Percentiles rank a stretch among this genome's conserved stretches.
Evolutionary conservation across 352 stramenopile genomes (phyloP).

Genomic region (Phytophthora kernoviae): DNA sequence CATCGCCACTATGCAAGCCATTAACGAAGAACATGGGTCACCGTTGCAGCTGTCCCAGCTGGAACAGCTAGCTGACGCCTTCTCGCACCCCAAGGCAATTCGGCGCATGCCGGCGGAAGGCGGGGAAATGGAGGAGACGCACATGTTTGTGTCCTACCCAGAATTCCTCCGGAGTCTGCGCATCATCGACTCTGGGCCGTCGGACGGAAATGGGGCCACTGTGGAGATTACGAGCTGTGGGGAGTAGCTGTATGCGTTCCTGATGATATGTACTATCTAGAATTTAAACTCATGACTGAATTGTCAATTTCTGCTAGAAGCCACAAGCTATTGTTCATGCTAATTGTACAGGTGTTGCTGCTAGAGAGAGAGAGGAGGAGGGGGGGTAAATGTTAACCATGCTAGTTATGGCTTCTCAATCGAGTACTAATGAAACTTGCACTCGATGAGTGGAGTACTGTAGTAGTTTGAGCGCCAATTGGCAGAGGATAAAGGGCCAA

Average conservation of each 20-base stretch:
- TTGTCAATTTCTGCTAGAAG: too few species aligned
- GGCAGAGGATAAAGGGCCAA: too few species aligned
- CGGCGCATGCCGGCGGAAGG: constrained; percentile 25
- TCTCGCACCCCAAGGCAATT: constrained; percentile 43
- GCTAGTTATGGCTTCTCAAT: too few species aligned
- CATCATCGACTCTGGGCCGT: constrained; percentile 55
- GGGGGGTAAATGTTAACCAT: too few species aligned
- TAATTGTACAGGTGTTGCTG: too few species aligned
- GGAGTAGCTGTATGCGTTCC: not conserved
- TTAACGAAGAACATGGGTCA: constrained; percentile 73
- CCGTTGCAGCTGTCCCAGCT: constrained; percentile 64
- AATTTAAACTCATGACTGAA: too few species aligned
- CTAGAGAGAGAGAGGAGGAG: too few species aligned
- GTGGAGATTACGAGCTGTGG: constrained; percentile 7
- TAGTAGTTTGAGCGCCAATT: too few species aligned
- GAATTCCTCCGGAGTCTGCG: constrained; percentile 74
- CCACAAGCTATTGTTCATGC: too few species aligned
- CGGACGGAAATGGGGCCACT: constrained; percentile 9
- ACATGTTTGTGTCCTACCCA: constrained; percentile 65
- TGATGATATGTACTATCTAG: too few species aligned
- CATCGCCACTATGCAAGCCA: constrained; percentile 71
- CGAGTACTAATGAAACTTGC: too few species aligned
- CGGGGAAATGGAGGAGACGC: constrained; percentile 32
- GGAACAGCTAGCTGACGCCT: constrained; percentile 70
- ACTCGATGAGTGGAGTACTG: too few species aligned